Evolutionary conservation across 1,284 basidiomycete species (phyloP).

Genomic region (Volvariella volvacea): DNA sequence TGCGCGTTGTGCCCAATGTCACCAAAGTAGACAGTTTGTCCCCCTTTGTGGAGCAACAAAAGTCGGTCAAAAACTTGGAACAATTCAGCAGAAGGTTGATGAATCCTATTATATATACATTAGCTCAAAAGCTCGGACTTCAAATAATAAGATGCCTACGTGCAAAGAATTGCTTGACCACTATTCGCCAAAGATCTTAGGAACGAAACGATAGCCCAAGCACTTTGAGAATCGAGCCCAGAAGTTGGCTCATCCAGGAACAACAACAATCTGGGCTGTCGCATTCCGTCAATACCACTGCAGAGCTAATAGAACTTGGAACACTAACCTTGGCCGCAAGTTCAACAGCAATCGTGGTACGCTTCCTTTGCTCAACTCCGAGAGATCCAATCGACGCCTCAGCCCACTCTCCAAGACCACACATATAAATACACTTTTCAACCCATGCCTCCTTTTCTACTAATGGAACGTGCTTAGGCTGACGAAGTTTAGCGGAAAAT

Average conservation of each 20-base stretch:
- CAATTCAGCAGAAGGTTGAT: conserved; percentile 64
- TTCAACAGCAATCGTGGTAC: conserved; percentile 82
- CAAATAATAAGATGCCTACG: too few species aligned
- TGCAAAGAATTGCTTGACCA: conserved; percentile 72
- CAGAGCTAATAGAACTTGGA: neutral
- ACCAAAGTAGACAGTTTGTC: conserved; percentile 69
- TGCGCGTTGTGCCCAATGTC: conserved; percentile 51
- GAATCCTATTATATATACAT: neutral
- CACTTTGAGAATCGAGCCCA: conserved; percentile 86
- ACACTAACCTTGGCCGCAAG: conserved; percentile 55
- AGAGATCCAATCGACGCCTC: conserved; percentile 77
- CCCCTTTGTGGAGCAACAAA: conserved; percentile 52
- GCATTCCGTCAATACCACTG: conserved; percentile 16
- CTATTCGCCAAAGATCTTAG: conserved; percentile 72
- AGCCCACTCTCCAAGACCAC: conserved; percentile 67
- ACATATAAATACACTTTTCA: conserved; percentile 76
- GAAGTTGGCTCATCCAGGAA: conserved; percentile 84
- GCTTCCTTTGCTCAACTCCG: conserved; percentile 75
- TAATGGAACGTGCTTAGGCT: conserved; percentile 58
- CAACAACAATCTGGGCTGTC: conserved; percentile 63
- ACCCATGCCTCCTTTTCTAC: conserved; percentile 71
- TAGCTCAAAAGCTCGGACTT: too few species aligned
- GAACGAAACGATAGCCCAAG: conserved; percentile 80
- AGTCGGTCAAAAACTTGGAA: conserved; percentile 67
- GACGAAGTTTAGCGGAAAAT: conserved; percentile 78